Evolutionary conservation across 768 basidiomycete species (phyloP), one percentile per base, ranked within the genome.

Genomic region (Thelephora ganbajun): DNA sequence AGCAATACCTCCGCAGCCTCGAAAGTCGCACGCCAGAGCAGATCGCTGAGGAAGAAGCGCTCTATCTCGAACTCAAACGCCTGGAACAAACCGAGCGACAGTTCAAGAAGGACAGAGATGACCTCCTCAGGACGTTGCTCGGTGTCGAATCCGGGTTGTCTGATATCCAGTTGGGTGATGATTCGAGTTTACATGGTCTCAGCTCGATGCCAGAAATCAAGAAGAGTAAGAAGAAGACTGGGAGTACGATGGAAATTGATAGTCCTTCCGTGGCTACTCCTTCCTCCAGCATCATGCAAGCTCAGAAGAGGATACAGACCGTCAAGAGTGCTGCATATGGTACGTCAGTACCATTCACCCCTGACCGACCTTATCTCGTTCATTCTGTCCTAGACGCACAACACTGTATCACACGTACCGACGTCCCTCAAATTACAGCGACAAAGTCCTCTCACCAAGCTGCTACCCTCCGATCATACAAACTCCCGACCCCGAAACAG

Each of bases 21-120:
- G 88, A 92, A 65, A 78, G 74, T 48, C 80, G 94, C n/a, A 85
- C 90, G 0, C 73, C 80, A 3, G 79, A 84, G 44, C 89, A 97
- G 65, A 82, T 94, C 39, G 83, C 82, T 14, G 93, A 99, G 61
- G 96, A 98, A 69, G 93, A 97, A 56, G 85, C 89, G 6, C 70
- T 99, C 2, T 97, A 87, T 64, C 67, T 97, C 52, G 91, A 97
- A 62, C 74, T 94, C 44, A 92, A 93, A 59, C 79, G 89, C n/a
- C 72, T 99, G 44, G 93, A 97, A 60, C 94, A 97, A 64, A 88
- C 74, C 50, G 92, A 96, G 60, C 74, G 83, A 30, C 74, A 73
- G 46, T 97, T 92, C 69, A 85, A 83, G 64, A 79, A 77, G 53
- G 91, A 96, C 16, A 71, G 92, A 14, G 90, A 96, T 48, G 87